Evolutionary conservation across 345 rosid species (phyloP).

Genomic region (Linum trigynum): DNA sequence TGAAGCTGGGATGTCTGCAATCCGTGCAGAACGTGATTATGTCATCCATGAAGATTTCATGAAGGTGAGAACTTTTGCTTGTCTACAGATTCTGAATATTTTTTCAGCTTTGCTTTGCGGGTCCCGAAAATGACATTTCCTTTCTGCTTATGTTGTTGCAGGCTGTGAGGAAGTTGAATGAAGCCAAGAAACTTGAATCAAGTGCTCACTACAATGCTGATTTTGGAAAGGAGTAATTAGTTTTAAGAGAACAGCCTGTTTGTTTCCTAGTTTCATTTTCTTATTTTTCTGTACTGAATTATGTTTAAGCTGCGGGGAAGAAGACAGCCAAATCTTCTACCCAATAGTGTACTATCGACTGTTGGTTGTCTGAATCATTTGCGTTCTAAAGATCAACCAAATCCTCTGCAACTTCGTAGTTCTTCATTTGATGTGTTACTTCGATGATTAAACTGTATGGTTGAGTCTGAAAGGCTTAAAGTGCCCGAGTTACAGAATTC

Average conservation of each 20-base stretch:
- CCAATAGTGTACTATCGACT: too few relatives aligned
- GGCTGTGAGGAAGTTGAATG: constrained; percentile 89
- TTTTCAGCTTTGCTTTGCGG: neutral
- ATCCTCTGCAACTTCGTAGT: too few relatives aligned
- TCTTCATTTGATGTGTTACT: too few relatives aligned
- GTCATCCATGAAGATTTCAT: constrained; percentile 98
- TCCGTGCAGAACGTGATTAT: constrained; percentile 91
- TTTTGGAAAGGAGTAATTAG: constrained; percentile 71
- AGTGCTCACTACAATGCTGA: constrained; percentile 77
- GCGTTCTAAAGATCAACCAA: too few relatives aligned
- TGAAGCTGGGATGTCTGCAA: constrained; percentile 97
- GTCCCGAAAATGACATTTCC: neutral
- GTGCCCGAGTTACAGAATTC: too few relatives aligned
- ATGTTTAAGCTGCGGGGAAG: too few relatives aligned
- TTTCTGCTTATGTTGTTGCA: constrained; percentile 20
- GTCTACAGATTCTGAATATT: neutral
- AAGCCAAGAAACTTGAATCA: constrained; percentile 96
- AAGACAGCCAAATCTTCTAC: too few relatives aligned
- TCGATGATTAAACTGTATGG: too few relatives aligned
- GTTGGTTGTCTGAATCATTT: too few relatives aligned
- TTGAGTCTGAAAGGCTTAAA: too few relatives aligned
- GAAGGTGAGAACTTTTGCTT: constrained; percentile 47
- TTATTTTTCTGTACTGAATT: neutral
- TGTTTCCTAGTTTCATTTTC: neutral
- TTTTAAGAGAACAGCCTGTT: too few relatives aligned